A percentile compares a stretch with the other conserved stretches of the same genome.
phyloP scores from a whole-genome alignment of 139 green algal genomes.

The Tetraselmis chui region DNA sequence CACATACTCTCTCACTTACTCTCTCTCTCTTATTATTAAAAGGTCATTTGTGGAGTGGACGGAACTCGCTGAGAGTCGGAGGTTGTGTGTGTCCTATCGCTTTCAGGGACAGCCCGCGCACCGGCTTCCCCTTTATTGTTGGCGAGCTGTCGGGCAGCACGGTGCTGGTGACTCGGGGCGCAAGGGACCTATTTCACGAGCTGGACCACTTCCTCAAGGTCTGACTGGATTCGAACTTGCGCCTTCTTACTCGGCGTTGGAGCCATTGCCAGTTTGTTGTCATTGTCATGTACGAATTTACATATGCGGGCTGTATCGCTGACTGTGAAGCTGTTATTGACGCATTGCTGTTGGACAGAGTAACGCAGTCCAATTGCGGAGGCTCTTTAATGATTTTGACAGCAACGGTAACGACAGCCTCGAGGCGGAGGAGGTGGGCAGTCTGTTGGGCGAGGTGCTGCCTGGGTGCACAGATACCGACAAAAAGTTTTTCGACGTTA shows the following conservation, averaged over 20 bases:
- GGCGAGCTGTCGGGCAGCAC: neutral
- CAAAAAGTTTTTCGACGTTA: neutral
- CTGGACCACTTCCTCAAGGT: neutral
- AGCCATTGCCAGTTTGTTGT: too few species aligned
- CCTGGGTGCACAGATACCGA: neutral
- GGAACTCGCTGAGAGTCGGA: too few species aligned
- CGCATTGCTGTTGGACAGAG: neutral
- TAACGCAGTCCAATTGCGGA: neutral
- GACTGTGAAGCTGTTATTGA: too few species aligned
- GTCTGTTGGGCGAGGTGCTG: neutral
- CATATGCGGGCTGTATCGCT: too few species aligned
- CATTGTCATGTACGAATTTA: too few species aligned
- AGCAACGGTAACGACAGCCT: neutral
- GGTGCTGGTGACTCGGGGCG: neutral
- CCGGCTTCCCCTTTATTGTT: neutral
- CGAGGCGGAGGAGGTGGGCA: neutral
- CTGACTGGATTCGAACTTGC: too few species aligned
- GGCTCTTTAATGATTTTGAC: neutral
- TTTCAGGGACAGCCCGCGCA: neutral
- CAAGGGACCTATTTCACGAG: neutral
- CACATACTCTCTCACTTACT: neutral
- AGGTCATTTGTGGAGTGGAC: too few species aligned
- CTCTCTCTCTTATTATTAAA: neutral
- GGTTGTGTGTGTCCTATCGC: too few species aligned
- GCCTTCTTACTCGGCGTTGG: too few species aligned